A percentile compares a stretch with the other conserved stretches of the same genome.
phyloP scores from a whole-genome alignment of 2,329 filamentous ascomycete species.

The Botryosphaeria dothidea region DNA sequence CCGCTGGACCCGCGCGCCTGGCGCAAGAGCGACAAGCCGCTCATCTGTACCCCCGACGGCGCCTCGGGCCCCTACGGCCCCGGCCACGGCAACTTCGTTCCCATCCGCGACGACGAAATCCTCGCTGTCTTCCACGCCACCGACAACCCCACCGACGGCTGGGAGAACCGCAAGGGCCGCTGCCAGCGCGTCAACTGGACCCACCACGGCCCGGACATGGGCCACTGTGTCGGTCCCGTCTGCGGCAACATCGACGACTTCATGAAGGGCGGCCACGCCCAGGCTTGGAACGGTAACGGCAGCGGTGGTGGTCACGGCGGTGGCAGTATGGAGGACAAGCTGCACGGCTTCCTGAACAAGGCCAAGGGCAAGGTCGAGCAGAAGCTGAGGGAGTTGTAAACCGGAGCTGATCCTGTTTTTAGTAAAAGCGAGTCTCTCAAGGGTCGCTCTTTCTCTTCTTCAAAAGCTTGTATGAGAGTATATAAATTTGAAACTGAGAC shows the following conservation, averaged over 20 bases:
- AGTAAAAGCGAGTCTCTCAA: too few species aligned
- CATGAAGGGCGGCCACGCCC: constrained; percentile 7
- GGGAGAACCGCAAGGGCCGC: constrained; percentile 46
- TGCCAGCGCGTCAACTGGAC: constrained; percentile 44
- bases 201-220: constrained; percentile 34
- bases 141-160: constrained; percentile 45
- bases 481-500: too few species aligned
- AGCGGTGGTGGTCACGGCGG: neutral
- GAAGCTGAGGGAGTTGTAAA: constrained; percentile 18
- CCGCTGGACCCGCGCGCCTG: constrained; percentile 40
- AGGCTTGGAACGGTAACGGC: neutral
- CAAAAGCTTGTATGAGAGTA: too few species aligned
- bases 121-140: constrained; percentile 50
- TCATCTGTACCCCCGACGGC: constrained; percentile 38
- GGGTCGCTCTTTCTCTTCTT: too few species aligned
- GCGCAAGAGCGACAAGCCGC: constrained; percentile 41
- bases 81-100: constrained; percentile 48
- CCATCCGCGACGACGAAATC: constrained; percentile 40
- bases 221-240: constrained; percentile 27
- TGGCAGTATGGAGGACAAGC: constrained; percentile 4
- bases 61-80: constrained; percentile 42
- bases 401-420: too few species aligned
- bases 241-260: constrained; percentile 10
- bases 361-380: constrained; percentile 16
- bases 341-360: constrained; percentile 15